These are phyloP conservation scores for Arthrocladium fulminans DNA, from an alignment of 2,329 filamentous ascomycete species.

Conservation along the genomic window DNA sequence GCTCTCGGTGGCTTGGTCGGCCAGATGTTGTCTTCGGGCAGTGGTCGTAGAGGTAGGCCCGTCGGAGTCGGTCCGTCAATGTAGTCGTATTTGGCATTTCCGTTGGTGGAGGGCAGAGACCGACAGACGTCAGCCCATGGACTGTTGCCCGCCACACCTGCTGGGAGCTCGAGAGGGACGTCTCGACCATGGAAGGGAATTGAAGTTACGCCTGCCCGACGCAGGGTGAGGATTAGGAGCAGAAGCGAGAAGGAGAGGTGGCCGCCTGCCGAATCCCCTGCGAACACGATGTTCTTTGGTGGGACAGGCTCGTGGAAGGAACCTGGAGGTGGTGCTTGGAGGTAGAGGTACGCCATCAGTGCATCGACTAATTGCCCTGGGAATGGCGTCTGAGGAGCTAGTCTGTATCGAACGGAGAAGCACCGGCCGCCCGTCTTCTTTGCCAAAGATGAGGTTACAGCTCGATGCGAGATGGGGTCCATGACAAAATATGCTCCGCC, in stretches of 20 bases:
- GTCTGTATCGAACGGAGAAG: conserved; percentile 39
- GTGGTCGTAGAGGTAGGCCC: conserved; percentile 21
- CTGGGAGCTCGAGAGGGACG: conserved; percentile 34
- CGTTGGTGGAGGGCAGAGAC: conserved; percentile 33
- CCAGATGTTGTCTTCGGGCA: conserved; percentile 33
- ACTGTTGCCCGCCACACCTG: conserved; percentile 31
- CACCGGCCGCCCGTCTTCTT: conserved; percentile 31
- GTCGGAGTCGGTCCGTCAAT: conserved; percentile 26
- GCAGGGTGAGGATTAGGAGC: conserved; percentile 36
- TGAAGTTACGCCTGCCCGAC: conserved; percentile 24
- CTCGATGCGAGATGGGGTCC: conserved; percentile 37
- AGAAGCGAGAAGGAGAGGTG: conserved; percentile 35
- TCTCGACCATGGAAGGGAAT: conserved; percentile 34
- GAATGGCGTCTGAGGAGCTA: conserved; percentile 41
- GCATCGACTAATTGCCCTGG: conserved; percentile 39
- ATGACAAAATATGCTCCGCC: conserved; percentile 39
- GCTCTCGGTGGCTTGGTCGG: conserved; percentile 34
- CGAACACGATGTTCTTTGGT: conserved; percentile 37
- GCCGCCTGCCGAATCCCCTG: conserved; percentile 40
- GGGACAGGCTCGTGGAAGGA: conserved; percentile 35
- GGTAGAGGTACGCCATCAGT: conserved; percentile 39
- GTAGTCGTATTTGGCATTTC: conserved; percentile 35
- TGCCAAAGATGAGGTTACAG: conserved; percentile 30
- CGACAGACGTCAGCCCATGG: conserved; percentile 37
- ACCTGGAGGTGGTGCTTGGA: conserved; percentile 37